phyloP scores from a whole-genome alignment of 2,329 filamentous ascomycete genomes.

The Epichloe uncinata region DNA sequence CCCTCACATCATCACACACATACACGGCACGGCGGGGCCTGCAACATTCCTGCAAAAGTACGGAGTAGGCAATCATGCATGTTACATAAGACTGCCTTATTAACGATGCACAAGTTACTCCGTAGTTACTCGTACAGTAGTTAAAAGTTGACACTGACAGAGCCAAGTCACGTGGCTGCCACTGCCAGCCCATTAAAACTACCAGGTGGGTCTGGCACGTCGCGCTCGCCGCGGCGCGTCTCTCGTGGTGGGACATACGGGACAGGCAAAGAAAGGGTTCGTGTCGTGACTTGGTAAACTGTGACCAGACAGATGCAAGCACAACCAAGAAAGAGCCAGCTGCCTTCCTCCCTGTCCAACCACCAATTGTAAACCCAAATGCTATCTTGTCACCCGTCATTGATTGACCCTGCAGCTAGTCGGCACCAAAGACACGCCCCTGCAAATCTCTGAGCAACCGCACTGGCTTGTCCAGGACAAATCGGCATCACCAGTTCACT shows the following conservation, averaged over 20 bases:
- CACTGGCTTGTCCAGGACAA: not conserved
- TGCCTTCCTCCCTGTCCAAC: not conserved
- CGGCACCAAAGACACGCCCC: not conserved
- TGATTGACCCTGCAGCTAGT: not conserved
- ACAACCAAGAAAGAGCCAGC: not conserved
- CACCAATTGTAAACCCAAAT: not conserved
- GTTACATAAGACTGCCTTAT: no score
- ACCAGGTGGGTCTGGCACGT: slow-evolving; percentile 22
- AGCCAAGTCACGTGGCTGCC: slow-evolving; percentile 18
- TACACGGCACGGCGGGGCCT: no score
- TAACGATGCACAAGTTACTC: not conserved
- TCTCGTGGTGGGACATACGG: slow-evolving; percentile 1
- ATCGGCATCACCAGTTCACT: not conserved
- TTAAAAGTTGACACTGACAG: not conserved
- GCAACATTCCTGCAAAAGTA: no score
- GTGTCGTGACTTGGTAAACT: not conserved
- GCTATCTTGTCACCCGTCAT: not conserved
- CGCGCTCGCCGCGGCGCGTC: slow-evolving; percentile 23
- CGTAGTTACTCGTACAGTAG: no score
- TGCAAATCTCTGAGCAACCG: not conserved
- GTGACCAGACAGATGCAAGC: not conserved
- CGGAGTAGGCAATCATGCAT: no score
- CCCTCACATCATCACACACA: not conserved
- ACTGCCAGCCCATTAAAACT: slow-evolving; percentile 9
- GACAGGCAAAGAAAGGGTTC: not conserved